These are phyloP conservation scores for Jimgerdemannia flammicorona DNA, from an alignment of 192 early-diverging fungal species.

Conservation along the genomic window DNA sequence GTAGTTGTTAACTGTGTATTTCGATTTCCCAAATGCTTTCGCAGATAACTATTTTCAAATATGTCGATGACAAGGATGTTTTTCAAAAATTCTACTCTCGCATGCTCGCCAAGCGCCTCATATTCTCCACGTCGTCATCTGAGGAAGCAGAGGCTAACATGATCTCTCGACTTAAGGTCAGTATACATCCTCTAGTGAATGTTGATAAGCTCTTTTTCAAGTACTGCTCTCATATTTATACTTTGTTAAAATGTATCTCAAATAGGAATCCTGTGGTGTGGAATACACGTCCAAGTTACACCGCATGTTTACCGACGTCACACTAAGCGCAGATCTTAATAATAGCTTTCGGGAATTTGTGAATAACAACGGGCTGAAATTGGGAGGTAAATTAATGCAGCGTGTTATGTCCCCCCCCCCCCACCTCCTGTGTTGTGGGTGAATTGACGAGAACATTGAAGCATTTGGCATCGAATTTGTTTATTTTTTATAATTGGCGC, in stretches of 20 bases:
- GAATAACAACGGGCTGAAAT: conserved; percentile 30
- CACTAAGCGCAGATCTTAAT: conserved; percentile 68
- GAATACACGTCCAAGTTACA: conserved; percentile 86
- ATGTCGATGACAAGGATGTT: conserved; percentile 87
- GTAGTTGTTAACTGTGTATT: too few species aligned
- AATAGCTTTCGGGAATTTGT: conserved; percentile 44
- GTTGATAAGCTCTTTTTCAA: too few species aligned
- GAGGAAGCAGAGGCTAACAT: conserved; percentile 79
- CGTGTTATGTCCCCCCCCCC: too few species aligned
- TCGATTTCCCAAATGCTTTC: not conserved
- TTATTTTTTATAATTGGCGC: too few species aligned
- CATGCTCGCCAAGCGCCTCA: conserved; percentile 76
- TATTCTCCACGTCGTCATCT: conserved; percentile 65
- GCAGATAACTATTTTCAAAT: conserved; percentile 75
- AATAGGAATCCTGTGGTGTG: conserved; percentile 68
- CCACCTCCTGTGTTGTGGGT: too few species aligned
- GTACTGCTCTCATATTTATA: not conserved
- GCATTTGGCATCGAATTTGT: too few species aligned
- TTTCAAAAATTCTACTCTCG: conserved; percentile 91
- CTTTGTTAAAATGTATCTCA: not conserved
- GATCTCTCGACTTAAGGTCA: conserved; percentile 76
- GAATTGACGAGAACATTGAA: too few species aligned
- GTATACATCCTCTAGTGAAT: not conserved
- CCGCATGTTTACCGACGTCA: conserved; percentile 86
- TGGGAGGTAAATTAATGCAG: conserved; percentile 40